A percentile compares a stretch with the other conserved stretches of the same genome.
phyloP scores from a whole-genome alignment of 2,329 filamentous ascomycete species.

The Aspergillus thermomutatus region DNA sequence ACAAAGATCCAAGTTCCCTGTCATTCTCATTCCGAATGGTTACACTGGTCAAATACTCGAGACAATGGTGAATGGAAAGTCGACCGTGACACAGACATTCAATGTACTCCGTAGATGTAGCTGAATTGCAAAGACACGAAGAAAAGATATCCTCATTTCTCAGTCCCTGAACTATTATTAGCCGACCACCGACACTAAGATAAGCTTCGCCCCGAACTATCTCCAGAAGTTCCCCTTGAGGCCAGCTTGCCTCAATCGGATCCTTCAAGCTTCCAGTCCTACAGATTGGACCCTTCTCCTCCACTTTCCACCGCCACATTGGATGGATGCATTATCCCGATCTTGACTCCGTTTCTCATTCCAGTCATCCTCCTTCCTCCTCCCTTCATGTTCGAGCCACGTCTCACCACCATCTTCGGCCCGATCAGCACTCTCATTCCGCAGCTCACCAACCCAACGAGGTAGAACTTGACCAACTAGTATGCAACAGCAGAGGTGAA shows the following conservation, averaged over 20 bases:
- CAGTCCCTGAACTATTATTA: neutral
- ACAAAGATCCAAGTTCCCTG: too few relatives aligned
- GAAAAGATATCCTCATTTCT: neutral
- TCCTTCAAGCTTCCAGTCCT: slow-evolving; percentile 3
- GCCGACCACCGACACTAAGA: neutral
- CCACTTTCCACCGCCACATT: slow-evolving; percentile 1
- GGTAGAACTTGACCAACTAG: slow-evolving; percentile 20
- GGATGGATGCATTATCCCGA: neutral
- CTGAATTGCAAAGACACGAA: neutral
- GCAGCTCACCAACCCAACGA: slow-evolving; percentile 6
- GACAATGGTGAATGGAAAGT: too few relatives aligned
- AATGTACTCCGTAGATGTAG: neutral
- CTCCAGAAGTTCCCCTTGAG: slow-evolving; percentile 11
- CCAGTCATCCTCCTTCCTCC: slow-evolving; percentile 1
- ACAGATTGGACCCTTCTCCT: neutral
- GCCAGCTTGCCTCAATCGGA: slow-evolving; percentile 25
- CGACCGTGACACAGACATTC: too few relatives aligned
- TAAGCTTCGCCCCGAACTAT: neutral
- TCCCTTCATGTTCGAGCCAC: slow-evolving; percentile 13
- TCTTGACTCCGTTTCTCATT: slow-evolving; percentile 5
- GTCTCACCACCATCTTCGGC: slow-evolving; percentile 4
- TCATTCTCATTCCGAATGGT: too few relatives aligned
- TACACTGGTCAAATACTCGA: too few relatives aligned
- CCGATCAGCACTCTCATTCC: slow-evolving; percentile 4
- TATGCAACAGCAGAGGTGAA: slow-evolving; percentile 12